Evolutionary conservation across 495 filamentous ascomycete genomes (phyloP), one percentile per base, ranked within the genome.

Genomic region (Penicillium mononematosum): DNA sequence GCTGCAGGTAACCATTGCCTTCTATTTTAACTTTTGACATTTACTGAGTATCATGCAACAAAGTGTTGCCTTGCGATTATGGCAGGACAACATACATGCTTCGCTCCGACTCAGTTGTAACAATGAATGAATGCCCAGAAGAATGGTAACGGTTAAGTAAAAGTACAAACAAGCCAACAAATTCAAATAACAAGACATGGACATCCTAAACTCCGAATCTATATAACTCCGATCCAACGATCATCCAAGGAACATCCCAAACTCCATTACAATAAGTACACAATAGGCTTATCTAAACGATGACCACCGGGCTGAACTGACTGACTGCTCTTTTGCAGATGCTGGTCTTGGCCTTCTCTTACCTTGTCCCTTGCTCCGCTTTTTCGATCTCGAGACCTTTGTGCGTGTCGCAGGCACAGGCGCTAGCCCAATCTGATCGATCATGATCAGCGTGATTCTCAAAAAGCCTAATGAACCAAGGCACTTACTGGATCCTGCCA

Each of bases 401-500:
- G 25, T 48, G n/a, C 25, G 29, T 17, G n/a, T 1, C 17, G 6
- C 11, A 32, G 45, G 9, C 11, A 3, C n/a, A 19, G 45, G 8
- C 0, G 11, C 6, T 48, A 19, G 14, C 27, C 27, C 27, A 32
- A 11, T 48, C 45, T 46, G 17, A 39, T 39, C 8, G 24, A 16
- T 9, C 14, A 32, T 47, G n/a, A 8, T 48, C 29, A 48, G 45
- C 29, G 11, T 20, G 17, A 4, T 11, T 48, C 27, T n/a, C 10
- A 14, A 6, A 32, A 19, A 20, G 0, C 45, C 11, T 1, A 24
- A 39, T 39, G 3, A 12, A 32, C 1, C 3, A 34, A 34, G 20
- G 12, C 17, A 48, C 29, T 32, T 7, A 48, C 45, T 2, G 45
- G 27, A 48, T 48, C 29, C 25, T 48, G 45, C 50, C 50, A 53